Conservation (phyloP, 2,329 filamentous ascomycete species). For the Fusarium staphyleae region DNA sequence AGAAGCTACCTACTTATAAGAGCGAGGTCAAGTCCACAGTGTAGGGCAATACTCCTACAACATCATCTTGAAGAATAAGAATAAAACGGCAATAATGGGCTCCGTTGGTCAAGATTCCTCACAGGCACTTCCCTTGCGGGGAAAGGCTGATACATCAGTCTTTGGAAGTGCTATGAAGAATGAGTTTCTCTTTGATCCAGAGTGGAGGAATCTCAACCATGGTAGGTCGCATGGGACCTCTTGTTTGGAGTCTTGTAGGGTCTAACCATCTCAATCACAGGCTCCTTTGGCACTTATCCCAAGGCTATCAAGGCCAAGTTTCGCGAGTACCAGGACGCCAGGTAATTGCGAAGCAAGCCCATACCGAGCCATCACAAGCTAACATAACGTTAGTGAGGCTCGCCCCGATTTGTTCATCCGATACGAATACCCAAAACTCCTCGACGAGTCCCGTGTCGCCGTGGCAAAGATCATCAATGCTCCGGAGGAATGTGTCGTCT, state of each 20-base stretch:
- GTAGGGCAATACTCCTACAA: background rate
- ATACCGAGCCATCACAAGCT: too few species aligned
- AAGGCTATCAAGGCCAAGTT: constrained; percentile 64
- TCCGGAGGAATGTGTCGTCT: constrained; percentile 71
- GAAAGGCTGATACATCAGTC: constrained; percentile 22
- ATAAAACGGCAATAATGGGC: constrained; percentile 24
- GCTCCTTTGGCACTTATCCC: constrained; percentile 83
- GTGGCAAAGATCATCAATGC: constrained; percentile 72
- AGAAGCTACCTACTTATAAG: constrained; percentile 15
- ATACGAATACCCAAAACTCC: constrained; percentile 66
- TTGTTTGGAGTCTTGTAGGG: too few species aligned
- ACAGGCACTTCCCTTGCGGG: constrained; percentile 36
- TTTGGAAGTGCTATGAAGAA: constrained; percentile 57
- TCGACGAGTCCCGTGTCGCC: constrained; percentile 73
- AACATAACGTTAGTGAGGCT: constrained; percentile 57
- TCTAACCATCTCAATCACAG: constrained; percentile 46
- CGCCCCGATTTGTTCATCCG: constrained; percentile 79
- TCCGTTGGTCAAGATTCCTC: constrained; percentile 25
- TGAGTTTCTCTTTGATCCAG: constrained; percentile 72
- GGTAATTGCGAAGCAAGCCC: constrained; percentile 24
- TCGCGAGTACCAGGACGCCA: constrained; percentile 68
- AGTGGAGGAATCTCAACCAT: constrained; percentile 80
- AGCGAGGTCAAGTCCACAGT: background rate
- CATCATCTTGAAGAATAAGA: background rate
- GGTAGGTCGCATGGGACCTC: constrained; percentile 54